phyloP scores from a whole-genome alignment of 108 stramenopile species.

The Mediolabrus comicus region DNA sequence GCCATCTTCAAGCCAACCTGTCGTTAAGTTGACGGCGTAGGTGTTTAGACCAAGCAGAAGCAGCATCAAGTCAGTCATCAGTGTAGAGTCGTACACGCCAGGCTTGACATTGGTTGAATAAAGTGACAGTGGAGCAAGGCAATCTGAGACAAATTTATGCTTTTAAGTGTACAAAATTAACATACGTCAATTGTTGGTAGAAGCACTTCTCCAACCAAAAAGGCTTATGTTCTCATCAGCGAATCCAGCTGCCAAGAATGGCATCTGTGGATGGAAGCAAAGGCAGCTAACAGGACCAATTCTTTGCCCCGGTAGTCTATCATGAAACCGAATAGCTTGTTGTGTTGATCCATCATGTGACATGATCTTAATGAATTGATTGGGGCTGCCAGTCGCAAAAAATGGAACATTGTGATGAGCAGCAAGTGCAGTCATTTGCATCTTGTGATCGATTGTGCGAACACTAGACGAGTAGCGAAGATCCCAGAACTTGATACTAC shows the following conservation, averaged over 20 bases:
- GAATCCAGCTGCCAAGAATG: constrained; percentile 90
- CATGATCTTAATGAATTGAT: constrained; percentile 93
- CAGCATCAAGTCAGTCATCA: too few relatives aligned
- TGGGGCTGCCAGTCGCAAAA: constrained; percentile 88
- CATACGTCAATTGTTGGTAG: too few relatives aligned
- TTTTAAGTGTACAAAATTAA: too few relatives aligned
- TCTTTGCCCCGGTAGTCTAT: constrained; percentile 88
- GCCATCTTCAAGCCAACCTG: too few relatives aligned
- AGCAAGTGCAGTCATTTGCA: constrained; percentile 94
- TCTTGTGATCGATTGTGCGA: constrained; percentile 68
- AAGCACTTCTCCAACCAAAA: too few relatives aligned
- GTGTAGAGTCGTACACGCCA: too few relatives aligned
- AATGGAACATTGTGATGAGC: constrained; percentile 90
- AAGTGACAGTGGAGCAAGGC: too few relatives aligned
- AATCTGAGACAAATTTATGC: too few relatives aligned
- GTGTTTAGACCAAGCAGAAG: too few relatives aligned
- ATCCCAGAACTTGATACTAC: constrained; percentile 93
- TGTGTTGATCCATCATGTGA: constrained; percentile 87
- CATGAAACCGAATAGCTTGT: constrained; percentile 88
- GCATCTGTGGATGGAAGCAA: constrained; percentile 92
- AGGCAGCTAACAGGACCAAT: constrained; percentile 92
- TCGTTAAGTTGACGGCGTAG: too few relatives aligned
- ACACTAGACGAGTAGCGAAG: constrained; percentile 67
- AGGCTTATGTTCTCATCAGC: constrained; percentile 76
- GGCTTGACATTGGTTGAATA: too few relatives aligned